These are phyloP conservation scores for Wickerhamomyces bisporus DNA, from an alignment of 805 yeast species.

Conservation along the genomic window DNA sequence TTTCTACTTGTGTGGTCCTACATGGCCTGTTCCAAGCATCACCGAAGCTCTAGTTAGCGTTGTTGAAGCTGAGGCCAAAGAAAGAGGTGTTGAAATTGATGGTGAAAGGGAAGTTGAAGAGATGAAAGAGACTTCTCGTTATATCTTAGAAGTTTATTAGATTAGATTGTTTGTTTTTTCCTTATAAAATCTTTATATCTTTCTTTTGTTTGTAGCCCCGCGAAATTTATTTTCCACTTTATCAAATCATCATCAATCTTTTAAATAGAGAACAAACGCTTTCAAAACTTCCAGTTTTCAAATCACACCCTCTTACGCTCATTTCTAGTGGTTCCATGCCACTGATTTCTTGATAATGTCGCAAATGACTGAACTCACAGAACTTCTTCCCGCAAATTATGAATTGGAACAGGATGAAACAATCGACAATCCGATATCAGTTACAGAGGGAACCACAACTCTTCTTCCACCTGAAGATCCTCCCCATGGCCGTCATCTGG, in stretches of 20 bases:
- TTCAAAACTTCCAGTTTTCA: background rate
- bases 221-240: too few species aligned
- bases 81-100: conserved; percentile 63
- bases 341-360: background rate
- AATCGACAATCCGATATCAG: conserved; percentile 6
- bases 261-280: too few species aligned
- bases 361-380: background rate
- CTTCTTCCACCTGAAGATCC: conserved; percentile 9
- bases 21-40: conserved; percentile 98
- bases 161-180: conserved; percentile 3
- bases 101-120: conserved; percentile 81
- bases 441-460: conserved; percentile 3
- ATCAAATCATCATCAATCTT: too few species aligned
- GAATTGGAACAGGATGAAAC: conserved; percentile 13
- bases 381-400: background rate
- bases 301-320: too few species aligned
- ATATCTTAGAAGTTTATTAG: conserved; percentile 88
- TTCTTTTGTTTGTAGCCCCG: background rate
- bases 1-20: conserved; percentile 96
- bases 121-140: conserved; percentile 87
- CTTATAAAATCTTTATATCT: too few species aligned
- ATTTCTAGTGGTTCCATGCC: too few species aligned
- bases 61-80: conserved; percentile 62
- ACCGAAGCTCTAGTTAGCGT: conserved; percentile 86
- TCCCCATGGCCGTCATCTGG: conserved; percentile 71